phyloP scores from a whole-genome alignment of 1,284 basidiomycete genomes.

The Stygiomarasmius scandens region DNA sequence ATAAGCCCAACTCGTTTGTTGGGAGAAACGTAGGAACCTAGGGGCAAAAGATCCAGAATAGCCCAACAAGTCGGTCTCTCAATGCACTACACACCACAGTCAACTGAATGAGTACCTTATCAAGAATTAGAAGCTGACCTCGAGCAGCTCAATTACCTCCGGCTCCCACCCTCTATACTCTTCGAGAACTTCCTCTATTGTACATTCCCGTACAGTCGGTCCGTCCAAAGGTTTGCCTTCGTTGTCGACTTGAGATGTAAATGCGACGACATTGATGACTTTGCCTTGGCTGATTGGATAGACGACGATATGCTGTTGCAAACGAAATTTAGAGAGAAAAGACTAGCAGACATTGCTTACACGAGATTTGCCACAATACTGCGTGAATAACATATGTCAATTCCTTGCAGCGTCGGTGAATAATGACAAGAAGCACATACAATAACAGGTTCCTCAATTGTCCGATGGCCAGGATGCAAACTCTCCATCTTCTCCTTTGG shows the following conservation, averaged over 20 bases:
- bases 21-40: slow-evolving; percentile 29
- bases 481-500: slow-evolving; percentile 35
- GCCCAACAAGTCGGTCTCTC: slow-evolving; percentile 13
- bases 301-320: slow-evolving; percentile 42
- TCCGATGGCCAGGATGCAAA: slow-evolving; percentile 37
- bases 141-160: slow-evolving; percentile 40
- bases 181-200: slow-evolving; percentile 31
- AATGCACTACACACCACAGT: slow-evolving; percentile 6
- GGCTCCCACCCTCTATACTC: slow-evolving; percentile 44
- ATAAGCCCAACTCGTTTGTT: slow-evolving; percentile 31
- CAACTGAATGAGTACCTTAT: slow-evolving; percentile 20
- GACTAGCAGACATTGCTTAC: slow-evolving; percentile 26
- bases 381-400: background rate
- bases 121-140: slow-evolving; percentile 30
- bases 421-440: slow-evolving; percentile 30
- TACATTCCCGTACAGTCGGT: slow-evolving; percentile 36
- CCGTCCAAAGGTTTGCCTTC: slow-evolving; percentile 39
- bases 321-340: background rate
- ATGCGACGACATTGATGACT: slow-evolving; percentile 46
- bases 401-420: background rate
- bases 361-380: slow-evolving; percentile 45
- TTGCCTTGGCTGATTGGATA: slow-evolving; percentile 46
- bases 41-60: slow-evolving; percentile 25
- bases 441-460: slow-evolving; percentile 34
- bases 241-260: slow-evolving; percentile 31